These are phyloP conservation scores for Saturnispora sanitii DNA, from an alignment of 805 yeast species.

Conservation along the genomic window DNA sequence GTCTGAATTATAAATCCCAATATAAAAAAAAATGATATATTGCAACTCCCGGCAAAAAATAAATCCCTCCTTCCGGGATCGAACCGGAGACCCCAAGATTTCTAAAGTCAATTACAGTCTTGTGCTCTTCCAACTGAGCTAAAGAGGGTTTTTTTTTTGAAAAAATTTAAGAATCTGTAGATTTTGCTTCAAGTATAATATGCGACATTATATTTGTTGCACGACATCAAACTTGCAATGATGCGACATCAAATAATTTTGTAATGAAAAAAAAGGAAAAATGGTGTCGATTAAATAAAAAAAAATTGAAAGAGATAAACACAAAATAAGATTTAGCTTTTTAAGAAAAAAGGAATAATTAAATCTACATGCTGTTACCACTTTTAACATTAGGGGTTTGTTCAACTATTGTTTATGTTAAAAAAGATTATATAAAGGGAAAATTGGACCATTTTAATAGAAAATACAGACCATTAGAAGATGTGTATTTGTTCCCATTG, in stretches of 20 bases:
- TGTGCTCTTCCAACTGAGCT: constrained; percentile 20
- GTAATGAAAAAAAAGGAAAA: too few relatives aligned
- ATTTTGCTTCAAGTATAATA: background rate
- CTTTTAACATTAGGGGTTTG: background rate
- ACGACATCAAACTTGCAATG: too few relatives aligned
- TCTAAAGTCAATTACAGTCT: constrained; percentile 15
- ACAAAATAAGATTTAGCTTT: background rate
- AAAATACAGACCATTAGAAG: constrained; percentile 39
- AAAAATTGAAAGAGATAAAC: too few relatives aligned
- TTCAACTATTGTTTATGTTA: background rate
- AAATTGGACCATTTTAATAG: constrained; percentile 26
- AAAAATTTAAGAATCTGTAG: background rate
- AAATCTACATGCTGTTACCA: constrained; percentile 1
- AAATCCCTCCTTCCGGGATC: constrained; percentile 19
- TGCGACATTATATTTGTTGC: too few relatives aligned
- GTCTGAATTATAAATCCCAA: background rate
- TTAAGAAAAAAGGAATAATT: background rate
- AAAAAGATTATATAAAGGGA: background rate
- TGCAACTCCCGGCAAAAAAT: background rate
- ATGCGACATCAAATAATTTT: too few relatives aligned
- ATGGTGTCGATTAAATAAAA: too few relatives aligned
- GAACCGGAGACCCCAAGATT: constrained; percentile 20
- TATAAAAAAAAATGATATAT: background rate
- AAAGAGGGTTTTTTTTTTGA: constrained; percentile 15
- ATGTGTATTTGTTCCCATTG: constrained; percentile 39